These are phyloP conservation scores for Penicillium bialowiezense DNA, from an alignment of 495 filamentous ascomycete species.

Conservation along the genomic window DNA sequence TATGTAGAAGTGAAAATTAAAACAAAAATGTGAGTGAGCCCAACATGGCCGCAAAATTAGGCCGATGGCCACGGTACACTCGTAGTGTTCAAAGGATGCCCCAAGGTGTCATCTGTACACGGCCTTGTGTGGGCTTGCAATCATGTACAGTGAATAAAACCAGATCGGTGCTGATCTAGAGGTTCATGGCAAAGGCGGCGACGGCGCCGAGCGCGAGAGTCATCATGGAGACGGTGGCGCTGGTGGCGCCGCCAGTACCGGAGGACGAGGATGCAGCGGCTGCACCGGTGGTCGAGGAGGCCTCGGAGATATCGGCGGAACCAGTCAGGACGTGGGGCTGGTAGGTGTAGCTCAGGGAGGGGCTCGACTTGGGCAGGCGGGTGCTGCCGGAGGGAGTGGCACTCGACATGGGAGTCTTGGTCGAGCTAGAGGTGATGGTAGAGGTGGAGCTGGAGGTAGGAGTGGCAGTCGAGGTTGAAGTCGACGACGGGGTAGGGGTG, in stretches of 20 bases:
- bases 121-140: constrained; percentile 4
- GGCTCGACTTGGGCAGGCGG: constrained; percentile 19
- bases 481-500: constrained; percentile 11
- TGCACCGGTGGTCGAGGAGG: constrained; percentile 11
- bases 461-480: constrained; percentile 6
- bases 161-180: constrained; percentile 14
- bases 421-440: constrained; percentile 18
- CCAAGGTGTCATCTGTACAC: constrained; percentile 11
- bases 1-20: constrained; percentile 19
- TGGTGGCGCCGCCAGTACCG: constrained; percentile 18
- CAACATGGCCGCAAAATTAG: constrained; percentile 12
- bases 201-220: constrained; percentile 28
- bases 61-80: not conserved
- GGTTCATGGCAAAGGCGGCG: constrained; percentile 23
- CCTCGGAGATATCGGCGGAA: constrained; percentile 9
- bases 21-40: constrained; percentile 13
- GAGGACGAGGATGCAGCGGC: constrained; percentile 10
- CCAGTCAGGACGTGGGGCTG: constrained; percentile 4
- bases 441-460: constrained; percentile 13
- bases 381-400: constrained; percentile 37
- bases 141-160: constrained; percentile 1
- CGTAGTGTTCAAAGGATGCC: not conserved
- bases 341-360: constrained; percentile 6
- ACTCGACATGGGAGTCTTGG: constrained; percentile 30
- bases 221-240: constrained; percentile 23